These are phyloP conservation scores for Deinandra increscens DNA, from an alignment of 129 eudicot genomes.

Conservation along the genomic window DNA sequence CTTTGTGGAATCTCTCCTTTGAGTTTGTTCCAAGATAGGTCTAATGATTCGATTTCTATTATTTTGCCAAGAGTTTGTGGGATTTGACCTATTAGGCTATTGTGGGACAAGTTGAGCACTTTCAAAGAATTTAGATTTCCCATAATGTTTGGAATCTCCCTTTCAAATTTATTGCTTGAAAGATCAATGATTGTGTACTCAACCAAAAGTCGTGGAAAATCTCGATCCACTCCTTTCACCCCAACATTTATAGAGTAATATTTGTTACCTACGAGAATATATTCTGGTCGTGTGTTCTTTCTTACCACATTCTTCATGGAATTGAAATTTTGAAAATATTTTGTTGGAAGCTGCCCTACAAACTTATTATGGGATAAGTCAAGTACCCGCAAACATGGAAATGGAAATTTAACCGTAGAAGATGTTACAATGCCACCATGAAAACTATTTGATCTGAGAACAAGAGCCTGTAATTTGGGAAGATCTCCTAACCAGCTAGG, in stretches of 20 bases:
- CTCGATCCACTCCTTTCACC: conserved; percentile 12
- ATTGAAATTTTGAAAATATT: too few relatives aligned
- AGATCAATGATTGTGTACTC: conserved; percentile 24
- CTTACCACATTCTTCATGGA: conserved; percentile 24
- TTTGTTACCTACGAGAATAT: neutral
- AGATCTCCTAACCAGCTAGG: too few relatives aligned
- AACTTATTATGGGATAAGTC: too few relatives aligned
- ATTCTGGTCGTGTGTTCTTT: neutral
- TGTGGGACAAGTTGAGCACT: conserved; percentile 36
- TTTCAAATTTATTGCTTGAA: conserved; percentile 32
- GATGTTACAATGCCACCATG: too few relatives aligned
- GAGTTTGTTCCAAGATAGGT: conserved; percentile 36
- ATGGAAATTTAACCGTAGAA: too few relatives aligned
- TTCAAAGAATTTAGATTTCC: conserved; percentile 29
- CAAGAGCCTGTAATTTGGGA: too few relatives aligned
- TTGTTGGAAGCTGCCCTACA: too few relatives aligned
- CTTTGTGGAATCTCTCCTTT: conserved; percentile 35
- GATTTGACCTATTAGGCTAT: conserved; percentile 30
- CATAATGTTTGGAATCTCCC: conserved; percentile 27
- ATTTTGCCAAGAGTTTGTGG: conserved; percentile 33
- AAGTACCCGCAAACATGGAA: too few relatives aligned
- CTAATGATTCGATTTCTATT: conserved; percentile 35
- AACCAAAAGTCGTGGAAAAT: neutral
- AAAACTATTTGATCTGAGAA: too few relatives aligned
- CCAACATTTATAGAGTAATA: neutral